A percentile compares a stretch with the other conserved stretches of the same genome.
These are phyloP conservation scores for Colletotrichum eleusines DNA, from an alignment of 2,329 filamentous ascomycete species.

Conservation along the genomic window DNA sequence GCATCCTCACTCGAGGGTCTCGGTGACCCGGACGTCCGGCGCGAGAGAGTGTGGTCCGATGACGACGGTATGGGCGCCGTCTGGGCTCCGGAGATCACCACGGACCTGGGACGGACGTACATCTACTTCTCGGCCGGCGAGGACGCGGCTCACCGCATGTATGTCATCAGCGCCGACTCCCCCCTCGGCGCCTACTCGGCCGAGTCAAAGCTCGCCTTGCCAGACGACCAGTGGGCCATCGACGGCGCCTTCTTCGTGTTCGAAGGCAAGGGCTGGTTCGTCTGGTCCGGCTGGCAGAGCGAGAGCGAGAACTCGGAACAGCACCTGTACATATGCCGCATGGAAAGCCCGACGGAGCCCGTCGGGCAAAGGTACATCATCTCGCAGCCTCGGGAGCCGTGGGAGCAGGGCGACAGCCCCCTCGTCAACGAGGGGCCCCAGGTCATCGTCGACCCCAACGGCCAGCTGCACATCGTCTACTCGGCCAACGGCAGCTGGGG, in stretches of 20 bases:
- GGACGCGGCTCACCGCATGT: conserved; percentile 44
- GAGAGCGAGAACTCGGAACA: conserved; percentile 41
- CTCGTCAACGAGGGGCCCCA: conserved; percentile 46
- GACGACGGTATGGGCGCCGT: conserved; percentile 32
- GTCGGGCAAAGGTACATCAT: conserved; percentile 44
- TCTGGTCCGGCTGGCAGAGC: conserved; percentile 46
- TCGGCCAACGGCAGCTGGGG: conserved; percentile 47
- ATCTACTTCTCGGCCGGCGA: conserved; percentile 45
- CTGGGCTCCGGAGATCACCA: conserved; percentile 45
- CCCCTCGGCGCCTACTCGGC: conserved; percentile 41
- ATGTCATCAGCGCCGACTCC: conserved; percentile 43
- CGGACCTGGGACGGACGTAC: conserved; percentile 40
- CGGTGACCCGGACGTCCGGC: conserved; percentile 23
- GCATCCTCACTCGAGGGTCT: conserved; percentile 42
- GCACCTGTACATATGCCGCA: conserved; percentile 45
- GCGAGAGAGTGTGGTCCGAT: conserved; percentile 43
- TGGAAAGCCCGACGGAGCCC: conserved; percentile 43
- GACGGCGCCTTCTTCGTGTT: conserved; percentile 44
- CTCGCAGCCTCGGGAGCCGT: conserved; percentile 45
- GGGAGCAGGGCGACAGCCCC: conserved; percentile 43
- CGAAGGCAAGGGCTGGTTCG: conserved; percentile 43
- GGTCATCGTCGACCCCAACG: conserved; percentile 45
- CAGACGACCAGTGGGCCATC: conserved; percentile 46
- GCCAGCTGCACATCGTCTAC: conserved; percentile 47
- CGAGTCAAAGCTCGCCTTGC: conserved; percentile 43